Percentiles rank a stretch among this genome's conserved stretches.
Conservation (phyloP, 176 grass and related monocot species). For the Microstegium vimineum region DNA sequence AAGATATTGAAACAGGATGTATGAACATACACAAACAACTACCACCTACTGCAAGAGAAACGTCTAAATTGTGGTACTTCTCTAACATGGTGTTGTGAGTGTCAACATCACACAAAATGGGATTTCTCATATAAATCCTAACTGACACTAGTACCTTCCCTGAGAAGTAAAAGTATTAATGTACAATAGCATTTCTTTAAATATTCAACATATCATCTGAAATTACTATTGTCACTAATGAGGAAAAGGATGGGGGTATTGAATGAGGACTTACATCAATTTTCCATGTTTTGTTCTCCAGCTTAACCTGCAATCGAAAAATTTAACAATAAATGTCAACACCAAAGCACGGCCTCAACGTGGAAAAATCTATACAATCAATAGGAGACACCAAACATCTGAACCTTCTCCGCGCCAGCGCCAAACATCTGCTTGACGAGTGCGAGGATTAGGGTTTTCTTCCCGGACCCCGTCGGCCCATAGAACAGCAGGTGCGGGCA, state of each 20-base stretch:
- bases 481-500: constrained; percentile 98
- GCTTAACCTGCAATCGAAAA: constrained; percentile 64
- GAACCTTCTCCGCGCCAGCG: constrained; percentile 68
- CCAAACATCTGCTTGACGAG: constrained; percentile 96
- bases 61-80: not conserved
- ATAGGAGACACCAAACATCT: no score
- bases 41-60: not conserved
- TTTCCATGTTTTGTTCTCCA: constrained; percentile 99
- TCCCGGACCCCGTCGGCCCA: constrained; percentile 83
- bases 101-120: not conserved
- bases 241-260: not conserved
- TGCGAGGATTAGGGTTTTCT: constrained; percentile 98
- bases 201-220: not conserved
- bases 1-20: not conserved
- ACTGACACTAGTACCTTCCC: not conserved
- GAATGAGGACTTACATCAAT: constrained; percentile 85
- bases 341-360: not conserved
- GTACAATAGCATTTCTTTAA: not conserved
- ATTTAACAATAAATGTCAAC: constrained; percentile 7
- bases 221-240: not conserved
- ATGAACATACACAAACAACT: not conserved
- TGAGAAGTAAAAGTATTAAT: not conserved
- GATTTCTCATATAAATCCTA: not conserved
- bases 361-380: not conserved
- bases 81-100: not conserved